These are phyloP conservation scores for Kodamaea kaohsiungensis DNA, from an alignment of 805 yeast genomes.

Conservation along the genomic window DNA sequence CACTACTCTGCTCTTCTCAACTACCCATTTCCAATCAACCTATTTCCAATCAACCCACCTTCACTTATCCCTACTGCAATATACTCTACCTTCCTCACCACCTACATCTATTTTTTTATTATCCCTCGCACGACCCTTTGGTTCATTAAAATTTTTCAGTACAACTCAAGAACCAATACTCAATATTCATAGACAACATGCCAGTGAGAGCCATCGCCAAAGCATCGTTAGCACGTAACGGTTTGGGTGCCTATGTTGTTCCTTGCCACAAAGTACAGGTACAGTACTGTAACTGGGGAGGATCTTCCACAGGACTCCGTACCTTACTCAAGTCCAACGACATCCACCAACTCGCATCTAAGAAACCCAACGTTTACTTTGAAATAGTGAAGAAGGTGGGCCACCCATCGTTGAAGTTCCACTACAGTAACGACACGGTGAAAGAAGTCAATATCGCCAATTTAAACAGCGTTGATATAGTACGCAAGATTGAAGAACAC, in stretches of 20 bases:
- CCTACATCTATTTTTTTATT: no score
- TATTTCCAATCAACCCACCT: no score
- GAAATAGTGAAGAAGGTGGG: constrained; percentile 71
- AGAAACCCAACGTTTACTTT: constrained; percentile 69
- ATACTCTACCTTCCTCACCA: no score
- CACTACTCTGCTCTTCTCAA: no score
- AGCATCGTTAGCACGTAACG: constrained; percentile 67
- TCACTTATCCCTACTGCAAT: no score
- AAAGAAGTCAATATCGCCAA: constrained; percentile 74
- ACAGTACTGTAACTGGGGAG: constrained; percentile 94
- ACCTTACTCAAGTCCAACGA: constrained; percentile 56
- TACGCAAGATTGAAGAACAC: constrained; percentile 62
- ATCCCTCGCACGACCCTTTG: neutral
- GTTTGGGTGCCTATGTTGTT: constrained; percentile 68
- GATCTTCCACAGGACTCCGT: constrained; percentile 84
- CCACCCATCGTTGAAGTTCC: constrained; percentile 66
- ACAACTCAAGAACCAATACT: neutral
- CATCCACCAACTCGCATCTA: constrained; percentile 56
- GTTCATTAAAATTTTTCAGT: constrained; percentile 1
- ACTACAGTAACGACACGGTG: constrained; percentile 33
- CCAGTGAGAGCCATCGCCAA: constrained; percentile 62
- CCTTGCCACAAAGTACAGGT: constrained; percentile 77
- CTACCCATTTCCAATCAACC: no score
- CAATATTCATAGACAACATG: constrained; percentile 25
- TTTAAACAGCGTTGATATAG: constrained; percentile 59